Percentiles rank a stretch among this genome's conserved stretches.
Conservation (phyloP, 2,329 filamentous ascomycete genomes). For the Penicillium nordicum region DNA sequence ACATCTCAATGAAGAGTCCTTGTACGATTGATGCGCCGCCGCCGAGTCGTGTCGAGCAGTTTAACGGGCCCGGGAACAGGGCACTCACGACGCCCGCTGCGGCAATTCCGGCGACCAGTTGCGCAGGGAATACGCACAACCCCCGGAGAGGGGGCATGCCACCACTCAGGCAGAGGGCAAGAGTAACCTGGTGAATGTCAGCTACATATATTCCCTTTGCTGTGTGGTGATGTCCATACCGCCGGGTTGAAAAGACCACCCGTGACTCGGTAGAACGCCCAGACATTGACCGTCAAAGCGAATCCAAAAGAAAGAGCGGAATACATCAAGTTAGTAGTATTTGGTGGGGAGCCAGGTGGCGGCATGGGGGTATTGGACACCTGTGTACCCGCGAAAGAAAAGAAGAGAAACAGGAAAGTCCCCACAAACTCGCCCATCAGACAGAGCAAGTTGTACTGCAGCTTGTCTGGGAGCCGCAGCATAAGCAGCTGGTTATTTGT, state of each 20-base stretch:
- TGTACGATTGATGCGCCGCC: slow-evolving; percentile 52
- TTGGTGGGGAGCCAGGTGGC: slow-evolving; percentile 30
- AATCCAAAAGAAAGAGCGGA: slow-evolving; percentile 46
- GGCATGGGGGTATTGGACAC: slow-evolving; percentile 42
- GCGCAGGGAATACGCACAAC: slow-evolving; percentile 52
- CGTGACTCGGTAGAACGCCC: slow-evolving; percentile 53
- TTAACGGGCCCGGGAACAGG: slow-evolving; percentile 56
- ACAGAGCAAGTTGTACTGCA: slow-evolving; percentile 47
- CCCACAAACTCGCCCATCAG: slow-evolving; percentile 52
- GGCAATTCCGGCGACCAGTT: slow-evolving; percentile 58
- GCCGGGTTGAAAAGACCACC: slow-evolving; percentile 53
- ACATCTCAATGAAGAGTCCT: slow-evolving; percentile 65
- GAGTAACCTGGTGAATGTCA: slow-evolving; percentile 45
- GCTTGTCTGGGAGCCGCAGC: slow-evolving; percentile 32
- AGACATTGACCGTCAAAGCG: slow-evolving; percentile 52
- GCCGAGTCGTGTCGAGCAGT: slow-evolving; percentile 56
- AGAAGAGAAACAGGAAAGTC: slow-evolving; percentile 51
- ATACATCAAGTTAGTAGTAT: slow-evolving; percentile 41
- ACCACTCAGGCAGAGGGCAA: slow-evolving; percentile 59
- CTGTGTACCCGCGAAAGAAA: slow-evolving; percentile 48
- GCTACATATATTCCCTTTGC: background rate
- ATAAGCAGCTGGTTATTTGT: slow-evolving; percentile 31
- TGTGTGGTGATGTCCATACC: slow-evolving; percentile 27
- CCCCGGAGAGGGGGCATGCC: slow-evolving; percentile 54
- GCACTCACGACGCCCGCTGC: slow-evolving; percentile 57